These are phyloP conservation scores for Eucalyptus virginea DNA, from an alignment of 345 rosid species.

Conservation along the genomic window DNA sequence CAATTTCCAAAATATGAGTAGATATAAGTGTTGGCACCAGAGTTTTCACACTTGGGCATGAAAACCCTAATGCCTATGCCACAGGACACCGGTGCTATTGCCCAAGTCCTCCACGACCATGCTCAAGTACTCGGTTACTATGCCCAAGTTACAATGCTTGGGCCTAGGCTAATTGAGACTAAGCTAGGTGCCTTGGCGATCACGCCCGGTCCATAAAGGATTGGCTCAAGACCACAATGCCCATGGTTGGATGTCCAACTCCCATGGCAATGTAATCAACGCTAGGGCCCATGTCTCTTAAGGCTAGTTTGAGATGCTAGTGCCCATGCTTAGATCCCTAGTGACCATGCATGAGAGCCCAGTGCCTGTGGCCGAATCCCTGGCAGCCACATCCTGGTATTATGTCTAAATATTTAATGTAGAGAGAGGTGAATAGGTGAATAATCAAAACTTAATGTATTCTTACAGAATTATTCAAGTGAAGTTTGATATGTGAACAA, in stretches of 20 bases:
- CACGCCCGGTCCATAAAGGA: rapidly evolving
- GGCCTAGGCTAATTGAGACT: neutral
- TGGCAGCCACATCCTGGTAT: rapidly evolving
- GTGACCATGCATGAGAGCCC: neutral
- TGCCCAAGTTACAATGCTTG: neutral
- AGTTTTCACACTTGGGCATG: neutral
- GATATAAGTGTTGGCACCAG: neutral
- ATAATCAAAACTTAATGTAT: neutral
- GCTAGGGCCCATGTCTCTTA: neutral
- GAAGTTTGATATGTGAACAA: neutral
- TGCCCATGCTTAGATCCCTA: neutral
- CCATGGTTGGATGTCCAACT: neutral
- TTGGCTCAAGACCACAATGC: neutral
- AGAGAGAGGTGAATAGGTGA: neutral
- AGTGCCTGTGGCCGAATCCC: rapidly evolving
- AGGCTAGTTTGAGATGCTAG: neutral
- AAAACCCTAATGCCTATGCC: too few relatives aligned
- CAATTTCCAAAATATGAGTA: neutral
- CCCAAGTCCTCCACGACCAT: neutral
- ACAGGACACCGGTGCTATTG: neutral
- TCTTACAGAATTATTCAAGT: too few relatives aligned
- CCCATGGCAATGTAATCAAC: neutral
- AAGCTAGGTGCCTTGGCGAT: neutral
- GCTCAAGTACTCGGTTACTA: neutral
- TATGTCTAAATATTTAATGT: neutral